Percentiles rank a stretch among this genome's conserved stretches.
Evolutionary conservation across 2,329 filamentous ascomycete genomes (phyloP).

Genomic region (Malbranchea zuffiana): DNA sequence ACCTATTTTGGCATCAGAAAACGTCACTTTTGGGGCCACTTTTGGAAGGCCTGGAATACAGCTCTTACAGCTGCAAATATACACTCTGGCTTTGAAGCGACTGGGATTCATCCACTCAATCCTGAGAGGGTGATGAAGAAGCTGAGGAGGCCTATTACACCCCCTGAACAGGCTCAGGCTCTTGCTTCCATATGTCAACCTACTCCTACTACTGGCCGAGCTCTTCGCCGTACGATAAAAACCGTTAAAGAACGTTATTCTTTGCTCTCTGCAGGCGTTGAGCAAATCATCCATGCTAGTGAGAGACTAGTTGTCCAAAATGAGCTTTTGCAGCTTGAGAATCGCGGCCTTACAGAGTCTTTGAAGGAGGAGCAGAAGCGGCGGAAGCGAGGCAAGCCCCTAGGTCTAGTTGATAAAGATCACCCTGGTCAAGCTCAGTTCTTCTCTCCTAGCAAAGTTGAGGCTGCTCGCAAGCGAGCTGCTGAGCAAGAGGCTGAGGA

Average conservation of each 20-base stretch:
- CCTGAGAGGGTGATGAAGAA: not conserved
- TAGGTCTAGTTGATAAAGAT: constrained; percentile 4
- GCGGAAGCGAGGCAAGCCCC: constrained; percentile 1
- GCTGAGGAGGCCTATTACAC: not conserved
- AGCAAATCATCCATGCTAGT: not conserved
- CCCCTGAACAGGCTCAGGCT: not conserved
- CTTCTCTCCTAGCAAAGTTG: constrained; percentile 1
- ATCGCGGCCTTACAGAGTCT: not conserved
- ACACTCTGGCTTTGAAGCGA: not conserved
- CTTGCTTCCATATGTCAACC: not conserved
- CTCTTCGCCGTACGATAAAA: not conserved
- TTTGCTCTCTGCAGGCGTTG: not conserved
- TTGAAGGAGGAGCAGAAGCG: not conserved
- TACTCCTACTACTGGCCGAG: constrained; percentile 2
- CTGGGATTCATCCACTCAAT: constrained; percentile 3
- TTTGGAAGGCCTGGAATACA: not conserved
- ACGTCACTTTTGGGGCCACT: constrained; percentile 3
- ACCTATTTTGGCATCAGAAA: constrained; percentile 4
- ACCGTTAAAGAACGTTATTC: too few relatives aligned
- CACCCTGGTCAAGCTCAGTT: constrained; percentile 2
- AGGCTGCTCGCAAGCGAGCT: not conserved
- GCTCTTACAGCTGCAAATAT: constrained; percentile 6
- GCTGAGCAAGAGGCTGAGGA: not conserved
- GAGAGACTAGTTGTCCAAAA: constrained; percentile 6
- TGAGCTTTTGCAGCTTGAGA: constrained; percentile 1